Conservation (phyloP, 2,329 filamentous ascomycete species). For the Mollisia scopiformis region DNA sequence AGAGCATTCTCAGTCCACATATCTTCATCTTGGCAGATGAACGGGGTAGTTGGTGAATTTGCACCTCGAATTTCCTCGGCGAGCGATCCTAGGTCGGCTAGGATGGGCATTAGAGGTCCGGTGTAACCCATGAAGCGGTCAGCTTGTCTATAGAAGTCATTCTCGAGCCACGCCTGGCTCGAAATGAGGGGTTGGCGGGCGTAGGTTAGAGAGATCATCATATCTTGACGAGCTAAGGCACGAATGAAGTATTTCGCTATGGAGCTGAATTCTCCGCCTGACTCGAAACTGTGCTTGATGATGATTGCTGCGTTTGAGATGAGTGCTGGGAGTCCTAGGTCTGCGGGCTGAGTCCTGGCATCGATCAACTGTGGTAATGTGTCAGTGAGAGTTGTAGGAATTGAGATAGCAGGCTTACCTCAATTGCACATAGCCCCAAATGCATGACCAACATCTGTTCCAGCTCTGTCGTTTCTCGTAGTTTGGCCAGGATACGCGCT, state of each 20-base stretch:
- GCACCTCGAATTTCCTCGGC: slow-evolving; percentile 32
- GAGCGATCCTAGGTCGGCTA: slow-evolving; percentile 33
- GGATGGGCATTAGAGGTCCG: slow-evolving; percentile 35
- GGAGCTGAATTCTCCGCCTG: slow-evolving; percentile 29
- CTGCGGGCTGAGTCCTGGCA: slow-evolving; percentile 5
- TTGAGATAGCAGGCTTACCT: slow-evolving; percentile 27
- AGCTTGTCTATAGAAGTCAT: slow-evolving; percentile 22
- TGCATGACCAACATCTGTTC: slow-evolving; percentile 35
- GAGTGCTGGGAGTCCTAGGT: slow-evolving; percentile 31
- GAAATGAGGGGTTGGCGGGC: slow-evolving; percentile 30
- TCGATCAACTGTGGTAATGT: slow-evolving; percentile 24
- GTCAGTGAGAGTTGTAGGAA: too few relatives aligned
- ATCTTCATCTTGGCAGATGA: neutral
- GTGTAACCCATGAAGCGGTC: slow-evolving; percentile 40
- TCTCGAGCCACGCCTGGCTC: slow-evolving; percentile 34
- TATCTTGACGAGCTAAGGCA: slow-evolving; percentile 37
- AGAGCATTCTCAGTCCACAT: slow-evolving; percentile 1
- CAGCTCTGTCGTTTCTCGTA: slow-evolving; percentile 29
- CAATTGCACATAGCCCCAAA: slow-evolving; percentile 35
- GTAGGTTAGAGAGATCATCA: slow-evolving; percentile 34
- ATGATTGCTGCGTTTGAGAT: slow-evolving; percentile 31
- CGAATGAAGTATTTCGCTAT: slow-evolving; percentile 38
- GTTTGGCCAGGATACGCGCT: slow-evolving; percentile 34
- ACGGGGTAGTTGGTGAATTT: neutral
- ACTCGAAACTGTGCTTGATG: slow-evolving; percentile 30